These are phyloP conservation scores for Veloboletus limbatus DNA, from an alignment of 1,284 basidiomycete genomes.

Conservation along the genomic window DNA sequence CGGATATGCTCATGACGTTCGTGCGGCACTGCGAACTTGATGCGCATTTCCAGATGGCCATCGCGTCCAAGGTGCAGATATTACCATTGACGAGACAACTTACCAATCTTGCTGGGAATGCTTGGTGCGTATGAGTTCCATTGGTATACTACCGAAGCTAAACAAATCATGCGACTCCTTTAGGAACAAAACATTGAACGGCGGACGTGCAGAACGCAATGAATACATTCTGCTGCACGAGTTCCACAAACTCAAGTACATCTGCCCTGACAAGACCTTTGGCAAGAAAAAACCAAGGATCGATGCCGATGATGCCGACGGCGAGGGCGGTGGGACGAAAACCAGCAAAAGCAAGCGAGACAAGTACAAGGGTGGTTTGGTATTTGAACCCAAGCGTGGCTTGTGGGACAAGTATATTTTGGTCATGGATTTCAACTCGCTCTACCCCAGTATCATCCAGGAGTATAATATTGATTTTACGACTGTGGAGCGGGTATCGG, in stretches of 20 bases:
- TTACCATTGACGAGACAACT: slow-evolving; percentile 89
- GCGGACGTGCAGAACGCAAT: slow-evolving; percentile 96
- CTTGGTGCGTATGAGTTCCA: slow-evolving; percentile 62
- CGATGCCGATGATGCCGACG: slow-evolving; percentile 56
- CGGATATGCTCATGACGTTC: slow-evolving; percentile 83
- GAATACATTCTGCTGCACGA: slow-evolving; percentile 99
- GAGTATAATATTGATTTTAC: slow-evolving; percentile 99
- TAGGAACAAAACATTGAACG: slow-evolving; percentile 93
- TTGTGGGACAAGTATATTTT: slow-evolving; percentile 97
- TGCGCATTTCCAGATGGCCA: slow-evolving; percentile 95
- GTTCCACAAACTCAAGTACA: slow-evolving; percentile 94
- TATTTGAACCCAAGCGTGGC: slow-evolving; percentile 95
- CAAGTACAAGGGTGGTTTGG: slow-evolving; percentile 98
- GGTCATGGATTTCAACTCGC: slow-evolving; percentile 99
- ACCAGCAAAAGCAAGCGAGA: slow-evolving; percentile 75
- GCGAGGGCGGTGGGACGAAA: slow-evolving; percentile 53
- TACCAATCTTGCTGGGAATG: slow-evolving; percentile 96
- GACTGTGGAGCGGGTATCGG: slow-evolving; percentile 78
- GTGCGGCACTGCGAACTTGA: slow-evolving; percentile 93
- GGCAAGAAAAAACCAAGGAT: slow-evolving; percentile 61
- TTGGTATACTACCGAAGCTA: neutral
- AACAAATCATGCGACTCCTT: neutral
- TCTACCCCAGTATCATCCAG: slow-evolving; percentile 99
- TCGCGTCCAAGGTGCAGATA: slow-evolving; percentile 88
- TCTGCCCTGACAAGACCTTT: slow-evolving; percentile 93